Evolutionary conservation across 2,329 filamentous ascomycete species (phyloP), one percentile per base, ranked within the genome.

Genomic region (Scopulariopsis brevicaulis): DNA sequence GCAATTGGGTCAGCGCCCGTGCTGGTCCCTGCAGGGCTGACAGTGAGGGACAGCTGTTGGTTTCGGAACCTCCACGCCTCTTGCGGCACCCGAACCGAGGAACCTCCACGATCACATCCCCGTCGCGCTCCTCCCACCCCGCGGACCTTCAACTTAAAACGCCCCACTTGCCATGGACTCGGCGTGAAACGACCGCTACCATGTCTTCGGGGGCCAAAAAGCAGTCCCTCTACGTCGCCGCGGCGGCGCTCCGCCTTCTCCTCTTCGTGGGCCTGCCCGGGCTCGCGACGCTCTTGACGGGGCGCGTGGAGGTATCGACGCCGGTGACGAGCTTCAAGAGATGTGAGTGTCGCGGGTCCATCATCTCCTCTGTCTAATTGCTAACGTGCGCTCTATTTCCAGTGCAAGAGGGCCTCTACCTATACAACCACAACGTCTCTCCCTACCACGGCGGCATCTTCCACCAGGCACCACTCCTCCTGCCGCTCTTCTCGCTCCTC

Each of bases 261-360:
- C 81, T 97, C 57, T 92, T 91, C 69, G 77, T 85, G 60, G 78
- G 85, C 59, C 96, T 96, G 69, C 92, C 94, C 62, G 83, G 82
- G 43, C 78, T 99, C 48, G 89, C 93, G 56, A 85, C 91, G 69
- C 79, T 96, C 62, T 79, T 99, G 62, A 94, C 90, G 22, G 89
- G 87, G 63, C 87, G 94, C 68, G 94, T 96, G 66, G 94, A 99
- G 77, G 87, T 99, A 67, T 96, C 94, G 52, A 99, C 94, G 24
- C 93, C 94, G 46, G 88, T 97, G 53, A 96, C 90, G 65, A 96
- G 93, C 81, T 99, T 96, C 82, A 97, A 97, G 77, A 84, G 94
- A 83, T 78, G 92, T 96, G 79, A 72, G 24, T 35, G 24, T n/a
- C 24, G 25, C 46, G 3, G n/a, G 37, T 48, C 15, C 51, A 43